A percentile compares a stretch with the other conserved stretches of the same genome.
These are phyloP conservation scores for Pleodorina starrii DNA, from an alignment of 139 green algal genomes.

Conservation along the genomic window DNA sequence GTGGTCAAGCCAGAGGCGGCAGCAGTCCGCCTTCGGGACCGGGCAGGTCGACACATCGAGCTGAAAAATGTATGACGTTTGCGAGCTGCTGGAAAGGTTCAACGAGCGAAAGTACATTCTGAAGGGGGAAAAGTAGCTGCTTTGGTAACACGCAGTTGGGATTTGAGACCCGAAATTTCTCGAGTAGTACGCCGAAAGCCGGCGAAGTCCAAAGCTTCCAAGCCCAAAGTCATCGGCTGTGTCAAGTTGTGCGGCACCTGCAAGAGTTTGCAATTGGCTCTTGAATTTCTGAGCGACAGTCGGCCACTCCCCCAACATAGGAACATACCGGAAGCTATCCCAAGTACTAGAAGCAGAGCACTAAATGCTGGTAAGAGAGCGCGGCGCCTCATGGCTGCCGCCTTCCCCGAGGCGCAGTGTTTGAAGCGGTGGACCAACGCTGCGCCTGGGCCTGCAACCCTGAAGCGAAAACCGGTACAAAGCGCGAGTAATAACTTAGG, in stretches of 20 bases:
- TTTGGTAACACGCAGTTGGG: constrained; percentile 47
- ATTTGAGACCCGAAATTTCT: constrained; percentile 16
- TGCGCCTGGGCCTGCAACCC: background rate
- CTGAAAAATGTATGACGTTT: constrained; percentile 27
- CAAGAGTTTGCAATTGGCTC: background rate
- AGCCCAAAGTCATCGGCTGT: constrained; percentile 23
- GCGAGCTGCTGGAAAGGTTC: background rate
- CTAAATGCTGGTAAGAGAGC: background rate
- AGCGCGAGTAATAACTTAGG: too few species aligned
- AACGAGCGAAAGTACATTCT: constrained; percentile 38
- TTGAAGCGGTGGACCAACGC: constrained; percentile 17
- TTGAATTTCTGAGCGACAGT: background rate
- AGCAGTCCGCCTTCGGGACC: constrained; percentile 38
- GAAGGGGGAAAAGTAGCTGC: constrained; percentile 60
- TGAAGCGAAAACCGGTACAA: background rate
- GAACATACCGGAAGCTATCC: constrained; percentile 27
- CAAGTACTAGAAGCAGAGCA: background rate
- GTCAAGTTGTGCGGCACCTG: constrained; percentile 33
- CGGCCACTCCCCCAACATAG: background rate
- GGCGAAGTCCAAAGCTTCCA: constrained; percentile 4
- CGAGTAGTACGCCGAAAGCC: constrained; percentile 28
- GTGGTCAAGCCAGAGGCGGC: constrained; percentile 43
- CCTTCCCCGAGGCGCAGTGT: background rate
- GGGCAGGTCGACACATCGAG: constrained; percentile 47
- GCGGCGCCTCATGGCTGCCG: constrained; percentile 46